Evolutionary conservation across 352 stramenopile species (phyloP), one percentile per base, ranked within the genome.

Genomic region (Plasmopara viticola): DNA sequence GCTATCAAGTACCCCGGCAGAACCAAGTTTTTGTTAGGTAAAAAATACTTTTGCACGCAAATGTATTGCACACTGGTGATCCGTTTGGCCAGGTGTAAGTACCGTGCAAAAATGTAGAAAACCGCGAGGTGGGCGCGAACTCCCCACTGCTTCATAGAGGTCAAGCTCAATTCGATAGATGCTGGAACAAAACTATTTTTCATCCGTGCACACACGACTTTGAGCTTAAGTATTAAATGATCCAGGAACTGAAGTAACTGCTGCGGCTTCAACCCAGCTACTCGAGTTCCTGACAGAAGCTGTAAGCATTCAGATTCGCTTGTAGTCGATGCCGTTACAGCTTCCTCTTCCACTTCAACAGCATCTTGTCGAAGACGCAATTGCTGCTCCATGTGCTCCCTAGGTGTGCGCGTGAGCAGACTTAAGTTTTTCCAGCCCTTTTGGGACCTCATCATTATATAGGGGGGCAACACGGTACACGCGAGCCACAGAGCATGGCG

Each of bases 1-100:
- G 75, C 65, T 73, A 92, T 87, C 63, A 86, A 69, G 58, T 91
- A 91, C 35, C 84, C 84, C 52, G 93, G 69, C 8, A 90, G 55
- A 5, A 82, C 87, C 40, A 91, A 44, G 48, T 90, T 91, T 51
- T 78, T 70, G 44, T 66, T 47, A 12, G 67, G 58, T 55, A 70
- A 55, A 20, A 85, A 48, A 40, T 91, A 73, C 39, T 76, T 84
- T 20, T 78, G 74, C 30, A 84, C 76, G 42, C 92, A 90, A 13
- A 92, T 62, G 62, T 93, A 91, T 46, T 90, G 78, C 37, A 92
- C 74, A 9, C 64, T 68, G 10, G 74, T 58, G 29, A 87, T 42
- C 20, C 84, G 82, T 52, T 88, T 94, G 15, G 82, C 62, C 50
- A 88, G 6, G 42, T 88, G 53, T 12, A 90, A 59, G 58, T 88